Conservation (phyloP, 164 flowering plant species). For the Nymphaea thermarum region DNA sequence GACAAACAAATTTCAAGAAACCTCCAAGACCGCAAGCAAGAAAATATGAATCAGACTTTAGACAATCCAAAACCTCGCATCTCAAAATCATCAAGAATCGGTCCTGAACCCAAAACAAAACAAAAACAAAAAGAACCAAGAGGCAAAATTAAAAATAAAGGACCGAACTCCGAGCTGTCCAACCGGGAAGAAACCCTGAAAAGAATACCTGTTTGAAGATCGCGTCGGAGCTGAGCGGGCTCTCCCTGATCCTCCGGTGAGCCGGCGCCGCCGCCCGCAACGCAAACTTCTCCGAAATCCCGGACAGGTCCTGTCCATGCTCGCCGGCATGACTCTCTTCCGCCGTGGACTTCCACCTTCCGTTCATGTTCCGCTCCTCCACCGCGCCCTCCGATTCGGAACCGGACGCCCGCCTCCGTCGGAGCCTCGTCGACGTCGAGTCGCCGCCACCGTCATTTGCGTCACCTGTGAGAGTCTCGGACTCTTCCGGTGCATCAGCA, state of each 20-base stretch:
- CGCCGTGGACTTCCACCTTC: background rate
- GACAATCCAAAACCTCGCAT: no score
- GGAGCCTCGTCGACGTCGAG: background rate
- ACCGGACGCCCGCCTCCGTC: background rate
- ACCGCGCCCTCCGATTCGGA: background rate
- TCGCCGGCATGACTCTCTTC: background rate
- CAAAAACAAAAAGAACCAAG: background rate
- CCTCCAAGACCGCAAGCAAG: no score
- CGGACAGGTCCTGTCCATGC: background rate
- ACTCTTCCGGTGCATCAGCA: background rate
- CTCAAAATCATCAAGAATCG: no score
- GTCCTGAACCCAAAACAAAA: background rate
- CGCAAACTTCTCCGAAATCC: conserved; percentile 21
- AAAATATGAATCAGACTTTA: no score
- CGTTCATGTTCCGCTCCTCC: background rate
- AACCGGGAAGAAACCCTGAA: background rate
- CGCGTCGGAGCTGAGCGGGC: conserved; percentile 85
- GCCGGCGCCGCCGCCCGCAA: conserved; percentile 70
- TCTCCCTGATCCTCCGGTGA: conserved; percentile 62
- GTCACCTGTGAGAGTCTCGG: background rate
- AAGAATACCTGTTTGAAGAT: conserved; percentile 68
- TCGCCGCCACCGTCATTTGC: background rate
- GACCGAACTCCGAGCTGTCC: background rate
- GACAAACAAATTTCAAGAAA: no score
- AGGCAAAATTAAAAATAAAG: background rate